phyloP scores from a whole-genome alignment of 768 basidiomycete genomes.

The Pleurotus cornucopiae region DNA sequence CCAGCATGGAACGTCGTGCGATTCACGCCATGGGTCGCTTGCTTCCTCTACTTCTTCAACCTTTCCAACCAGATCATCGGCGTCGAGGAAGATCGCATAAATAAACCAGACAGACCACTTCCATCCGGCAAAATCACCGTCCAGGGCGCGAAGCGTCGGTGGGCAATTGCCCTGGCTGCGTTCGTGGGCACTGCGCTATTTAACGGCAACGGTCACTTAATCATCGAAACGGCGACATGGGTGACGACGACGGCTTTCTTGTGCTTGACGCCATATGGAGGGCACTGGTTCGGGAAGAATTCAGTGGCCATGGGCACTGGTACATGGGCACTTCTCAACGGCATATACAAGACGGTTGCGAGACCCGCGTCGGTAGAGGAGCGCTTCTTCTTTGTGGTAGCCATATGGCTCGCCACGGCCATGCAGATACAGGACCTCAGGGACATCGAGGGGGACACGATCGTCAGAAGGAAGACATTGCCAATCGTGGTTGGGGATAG shows the following conservation, averaged over 20 bases:
- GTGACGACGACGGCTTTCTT: slow-evolving; percentile 10
- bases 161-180: slow-evolving; percentile 3
- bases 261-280: slow-evolving; percentile 12
- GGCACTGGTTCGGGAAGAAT: slow-evolving; percentile 17
- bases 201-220: slow-evolving; percentile 6
- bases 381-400: slow-evolving; percentile 4
- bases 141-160: slow-evolving; percentile 13
- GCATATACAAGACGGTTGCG: slow-evolving; percentile 9
- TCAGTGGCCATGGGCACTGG: slow-evolving; percentile 11
- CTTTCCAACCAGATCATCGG: slow-evolving; percentile 18
- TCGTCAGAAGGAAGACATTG: slow-evolving; percentile 13
- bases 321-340: slow-evolving; percentile 13
- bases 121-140: slow-evolving; percentile 16
- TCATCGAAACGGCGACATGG: slow-evolving; percentile 11
- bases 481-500: slow-evolving; percentile 11
- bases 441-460: slow-evolving; percentile 13
- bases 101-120: slow-evolving; percentile 20
- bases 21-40: slow-evolving; percentile 12
- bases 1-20: not conserved
- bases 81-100: slow-evolving; percentile 17
- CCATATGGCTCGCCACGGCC: slow-evolving; percentile 9
- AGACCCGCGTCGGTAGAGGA: not conserved
- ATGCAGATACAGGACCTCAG: slow-evolving; percentile 14
- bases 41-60: slow-evolving; percentile 16
- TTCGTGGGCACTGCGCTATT: slow-evolving; percentile 9